Conservation (phyloP, 164 flowering plant species). For the Vitis rupestris region DNA sequence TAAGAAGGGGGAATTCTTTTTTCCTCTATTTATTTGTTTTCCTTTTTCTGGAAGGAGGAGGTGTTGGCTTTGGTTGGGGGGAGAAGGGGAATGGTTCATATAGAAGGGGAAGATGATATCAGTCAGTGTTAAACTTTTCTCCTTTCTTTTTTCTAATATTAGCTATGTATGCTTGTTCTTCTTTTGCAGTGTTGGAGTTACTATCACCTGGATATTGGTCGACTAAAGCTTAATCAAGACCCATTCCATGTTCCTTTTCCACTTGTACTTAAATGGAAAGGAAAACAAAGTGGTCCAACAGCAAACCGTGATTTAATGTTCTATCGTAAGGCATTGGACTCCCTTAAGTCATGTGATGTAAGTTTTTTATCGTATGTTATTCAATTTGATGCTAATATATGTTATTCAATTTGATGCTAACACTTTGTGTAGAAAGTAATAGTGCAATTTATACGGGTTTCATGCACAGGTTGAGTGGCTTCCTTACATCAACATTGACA, state of each 20-base stretch:
- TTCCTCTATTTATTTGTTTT: too few relatives aligned
- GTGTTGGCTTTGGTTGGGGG: too few relatives aligned
- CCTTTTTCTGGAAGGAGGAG: too few relatives aligned
- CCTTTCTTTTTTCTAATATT: not conserved
- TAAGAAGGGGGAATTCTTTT: not conserved
- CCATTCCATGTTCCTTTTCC: slow-evolving; percentile 62
- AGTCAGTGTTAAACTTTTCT: not conserved
- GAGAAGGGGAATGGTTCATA: not conserved
- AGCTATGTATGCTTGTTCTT: not conserved
- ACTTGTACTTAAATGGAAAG: slow-evolving; percentile 76
- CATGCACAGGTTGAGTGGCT: slow-evolving; percentile 60
- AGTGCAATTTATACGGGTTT: not conserved
- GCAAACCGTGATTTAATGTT: slow-evolving; percentile 71
- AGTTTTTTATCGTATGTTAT: slow-evolving; percentile 11
- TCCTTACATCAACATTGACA: slow-evolving; percentile 48
- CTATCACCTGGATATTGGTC: slow-evolving; percentile 64
- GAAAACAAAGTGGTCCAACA: slow-evolving; percentile 70
- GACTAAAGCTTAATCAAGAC: slow-evolving; percentile 61
- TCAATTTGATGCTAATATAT: not conserved
- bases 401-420: not conserved
- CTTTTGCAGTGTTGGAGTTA: slow-evolving; percentile 72
- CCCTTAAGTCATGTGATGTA: slow-evolving; percentile 56
- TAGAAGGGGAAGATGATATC: not conserved
- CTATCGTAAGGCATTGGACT: slow-evolving; percentile 69
- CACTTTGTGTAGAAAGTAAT: not conserved